A percentile compares a stretch with the other conserved stretches of the same genome.
These are phyloP conservation scores for Bondarzewia mesenterica DNA, from an alignment of 1,284 basidiomycete species.

Conservation along the genomic window DNA sequence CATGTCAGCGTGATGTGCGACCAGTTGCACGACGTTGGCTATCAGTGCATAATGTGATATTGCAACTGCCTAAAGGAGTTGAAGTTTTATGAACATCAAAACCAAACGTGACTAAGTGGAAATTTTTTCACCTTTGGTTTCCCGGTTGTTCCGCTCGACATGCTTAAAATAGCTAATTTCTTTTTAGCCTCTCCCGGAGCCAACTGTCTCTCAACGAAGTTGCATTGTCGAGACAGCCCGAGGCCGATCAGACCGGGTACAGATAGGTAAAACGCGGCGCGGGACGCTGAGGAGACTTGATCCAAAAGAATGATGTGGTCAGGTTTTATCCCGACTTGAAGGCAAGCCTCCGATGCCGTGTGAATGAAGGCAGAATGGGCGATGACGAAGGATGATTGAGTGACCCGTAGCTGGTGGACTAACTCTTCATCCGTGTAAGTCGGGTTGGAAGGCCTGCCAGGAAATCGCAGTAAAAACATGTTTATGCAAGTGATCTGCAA, in stretches of 20 bases:
- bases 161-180: slow-evolving; percentile 67
- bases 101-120: not conserved
- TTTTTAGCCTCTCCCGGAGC: slow-evolving; percentile 55
- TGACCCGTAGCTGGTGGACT: slow-evolving; percentile 46
- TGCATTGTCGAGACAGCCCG: slow-evolving; percentile 33
- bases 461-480: slow-evolving; percentile 10
- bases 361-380: slow-evolving; percentile 44
- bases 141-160: slow-evolving; percentile 81
- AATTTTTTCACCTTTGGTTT: slow-evolving; percentile 46
- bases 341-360: slow-evolving; percentile 43
- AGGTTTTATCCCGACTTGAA: slow-evolving; percentile 38
- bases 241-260: slow-evolving; percentile 49
- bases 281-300: slow-evolving; percentile 3
- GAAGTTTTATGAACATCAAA: not conserved
- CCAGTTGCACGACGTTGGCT: slow-evolving; percentile 53
- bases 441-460: slow-evolving; percentile 51
- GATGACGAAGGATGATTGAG: slow-evolving; percentile 49
- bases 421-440: slow-evolving; percentile 61
- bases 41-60: slow-evolving; percentile 64
- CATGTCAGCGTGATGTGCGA: slow-evolving; percentile 39
- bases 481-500: slow-evolving; percentile 2
- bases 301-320: slow-evolving; percentile 50
- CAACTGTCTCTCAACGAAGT: slow-evolving; percentile 44
- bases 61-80: slow-evolving; percentile 44
- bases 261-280: slow-evolving; percentile 18